A percentile compares a stretch with the other conserved stretches of the same genome.
Conservation (phyloP, 345 rosid genomes). For the Melaleuca quinquenervia region DNA sequence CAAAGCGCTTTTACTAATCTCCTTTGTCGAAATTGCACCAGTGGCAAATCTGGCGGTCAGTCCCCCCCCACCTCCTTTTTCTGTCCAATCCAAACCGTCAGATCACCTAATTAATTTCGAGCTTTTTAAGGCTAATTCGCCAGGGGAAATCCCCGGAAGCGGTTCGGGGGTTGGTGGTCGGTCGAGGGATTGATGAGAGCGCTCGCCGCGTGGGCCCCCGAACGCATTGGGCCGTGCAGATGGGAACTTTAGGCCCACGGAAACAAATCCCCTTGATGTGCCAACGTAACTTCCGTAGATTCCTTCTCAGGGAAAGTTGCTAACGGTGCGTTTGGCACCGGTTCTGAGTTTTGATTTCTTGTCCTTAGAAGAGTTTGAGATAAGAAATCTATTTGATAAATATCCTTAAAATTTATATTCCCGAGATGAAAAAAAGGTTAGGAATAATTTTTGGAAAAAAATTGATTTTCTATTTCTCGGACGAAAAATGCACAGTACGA, state of each 20-base stretch:
- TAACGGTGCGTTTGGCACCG: too few relatives aligned
- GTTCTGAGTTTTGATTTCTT: too few relatives aligned
- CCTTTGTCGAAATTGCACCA: not conserved
- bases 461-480: too few relatives aligned
- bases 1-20: not conserved
- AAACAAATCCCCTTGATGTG: not conserved
- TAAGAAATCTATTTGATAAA: too few relatives aligned
- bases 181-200: not conserved
- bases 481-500: too few relatives aligned
- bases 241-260: not conserved
- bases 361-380: too few relatives aligned
- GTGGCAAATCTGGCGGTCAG: not conserved
- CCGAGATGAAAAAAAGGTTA: too few relatives aligned
- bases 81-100: not conserved
- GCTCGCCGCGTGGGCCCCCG: not conserved
- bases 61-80: not conserved
- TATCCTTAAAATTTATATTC: too few relatives aligned
- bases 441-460: too few relatives aligned
- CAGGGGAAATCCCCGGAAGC: not conserved
- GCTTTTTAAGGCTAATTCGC: not conserved
- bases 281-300: too few relatives aligned
- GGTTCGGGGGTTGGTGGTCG: not conserved
- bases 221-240: not conserved
- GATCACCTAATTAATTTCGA: not conserved
- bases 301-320: too few relatives aligned